A percentile compares a stretch with the other conserved stretches of the same genome.
These are phyloP conservation scores for Mallotus japonicus DNA, from an alignment of 441 rosid genomes.

Conservation along the genomic window DNA sequence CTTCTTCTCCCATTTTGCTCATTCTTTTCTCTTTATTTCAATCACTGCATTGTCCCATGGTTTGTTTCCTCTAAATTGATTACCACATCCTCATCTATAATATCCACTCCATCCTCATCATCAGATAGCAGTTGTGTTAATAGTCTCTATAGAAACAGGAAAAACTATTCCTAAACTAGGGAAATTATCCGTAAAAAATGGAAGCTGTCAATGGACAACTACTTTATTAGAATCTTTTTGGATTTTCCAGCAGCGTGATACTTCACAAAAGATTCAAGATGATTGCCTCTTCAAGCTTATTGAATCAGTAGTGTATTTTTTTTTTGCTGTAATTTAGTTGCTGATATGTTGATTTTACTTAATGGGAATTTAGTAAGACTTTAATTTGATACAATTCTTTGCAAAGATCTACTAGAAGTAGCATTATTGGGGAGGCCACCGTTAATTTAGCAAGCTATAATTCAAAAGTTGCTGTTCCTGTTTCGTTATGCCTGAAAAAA, in stretches of 20 bases:
- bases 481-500: slow-evolving; percentile 53
- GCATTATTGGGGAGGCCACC: slow-evolving; percentile 52
- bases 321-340: slow-evolving; percentile 4
- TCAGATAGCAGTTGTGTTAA: too few relatives aligned
- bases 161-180: slow-evolving; percentile 37
- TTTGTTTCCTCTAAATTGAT: too few relatives aligned
- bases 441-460: slow-evolving; percentile 43
- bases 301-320: slow-evolving; percentile 42
- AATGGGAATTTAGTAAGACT: not conserved
- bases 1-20: too few relatives aligned
- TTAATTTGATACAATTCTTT: slow-evolving; percentile 4
- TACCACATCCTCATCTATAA: too few relatives aligned
- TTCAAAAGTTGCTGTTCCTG: slow-evolving; percentile 40
- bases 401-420: slow-evolving; percentile 54
- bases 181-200: slow-evolving; percentile 44
- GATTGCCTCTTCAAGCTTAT: slow-evolving; percentile 41
- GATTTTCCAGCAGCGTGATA: slow-evolving; percentile 31
- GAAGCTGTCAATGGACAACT: slow-evolving; percentile 46
- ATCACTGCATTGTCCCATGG: too few relatives aligned
- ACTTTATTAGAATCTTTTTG: slow-evolving; percentile 43
- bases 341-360: not conserved
- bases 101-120: too few relatives aligned
- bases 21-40: too few relatives aligned
- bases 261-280: slow-evolving; percentile 30
- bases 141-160: slow-evolving; percentile 49